phyloP scores from a whole-genome alignment of 2,329 filamentous ascomycete genomes.

The Nemania sp. region DNA sequence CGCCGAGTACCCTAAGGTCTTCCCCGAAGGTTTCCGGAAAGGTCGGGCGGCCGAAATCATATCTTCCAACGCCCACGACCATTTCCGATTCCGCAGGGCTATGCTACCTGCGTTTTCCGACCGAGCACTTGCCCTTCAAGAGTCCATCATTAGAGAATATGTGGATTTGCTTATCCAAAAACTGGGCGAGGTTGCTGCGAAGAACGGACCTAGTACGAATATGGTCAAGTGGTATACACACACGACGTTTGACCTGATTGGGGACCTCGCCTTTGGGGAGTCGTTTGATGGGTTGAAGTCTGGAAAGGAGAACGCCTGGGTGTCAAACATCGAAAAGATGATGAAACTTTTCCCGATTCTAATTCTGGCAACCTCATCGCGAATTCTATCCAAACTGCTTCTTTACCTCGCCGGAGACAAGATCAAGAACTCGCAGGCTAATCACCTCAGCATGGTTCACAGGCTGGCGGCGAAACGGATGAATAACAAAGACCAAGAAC shows the following conservation, averaged over 20 bases:
- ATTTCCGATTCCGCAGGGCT: not conserved
- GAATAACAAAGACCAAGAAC: not conserved
- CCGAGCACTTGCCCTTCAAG: not conserved
- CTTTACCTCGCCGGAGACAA: not conserved
- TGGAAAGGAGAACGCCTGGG: not conserved
- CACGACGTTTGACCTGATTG: not conserved
- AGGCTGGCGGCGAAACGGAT: not conserved
- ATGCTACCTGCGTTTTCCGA: conserved; percentile 3
- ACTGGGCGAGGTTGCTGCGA: not conserved
- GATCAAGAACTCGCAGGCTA: not conserved
- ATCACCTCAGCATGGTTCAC: not conserved
- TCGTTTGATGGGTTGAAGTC: not conserved
- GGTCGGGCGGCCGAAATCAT: not conserved
- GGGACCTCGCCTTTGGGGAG: not conserved
- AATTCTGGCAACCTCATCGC: not conserved
- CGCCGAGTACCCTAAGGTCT: not conserved
- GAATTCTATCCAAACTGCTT: not conserved
- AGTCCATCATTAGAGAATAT: not conserved
- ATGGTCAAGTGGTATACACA: not conserved
- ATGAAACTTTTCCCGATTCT: not conserved
- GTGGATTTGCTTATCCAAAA: not conserved
- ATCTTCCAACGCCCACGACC: not conserved
- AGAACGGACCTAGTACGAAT: not conserved
- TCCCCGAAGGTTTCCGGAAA: not conserved
- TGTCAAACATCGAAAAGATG: not conserved